These are phyloP conservation scores for Diutina sp. DNA, from an alignment of 1,139 yeast species.

Conservation along the genomic window DNA sequence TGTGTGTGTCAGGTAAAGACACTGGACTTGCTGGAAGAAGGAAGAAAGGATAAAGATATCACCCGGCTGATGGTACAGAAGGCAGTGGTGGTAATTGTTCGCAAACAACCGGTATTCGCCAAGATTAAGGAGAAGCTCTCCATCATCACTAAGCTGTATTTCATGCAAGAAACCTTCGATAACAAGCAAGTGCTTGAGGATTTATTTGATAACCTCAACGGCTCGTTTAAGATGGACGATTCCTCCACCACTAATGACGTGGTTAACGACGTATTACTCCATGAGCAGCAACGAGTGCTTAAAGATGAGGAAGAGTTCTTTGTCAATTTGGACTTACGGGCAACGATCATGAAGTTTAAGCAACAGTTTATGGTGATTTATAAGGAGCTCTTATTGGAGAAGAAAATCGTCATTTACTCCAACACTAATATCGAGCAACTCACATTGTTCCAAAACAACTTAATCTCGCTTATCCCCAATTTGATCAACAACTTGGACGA, in stretches of 20 bases:
- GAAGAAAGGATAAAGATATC: constrained; percentile 46
- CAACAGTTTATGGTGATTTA: constrained; percentile 53
- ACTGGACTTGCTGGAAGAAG: constrained; percentile 36
- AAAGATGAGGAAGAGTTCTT: constrained; percentile 36
- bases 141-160: constrained; percentile 78
- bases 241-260: constrained; percentile 8
- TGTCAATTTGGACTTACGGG: constrained; percentile 64
- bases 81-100: constrained; percentile 75
- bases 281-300: constrained; percentile 6
- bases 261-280: neutral
- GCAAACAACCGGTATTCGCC: constrained; percentile 70
- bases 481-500: constrained; percentile 60
- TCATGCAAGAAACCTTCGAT: constrained; percentile 64
- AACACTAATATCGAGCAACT: constrained; percentile 63
- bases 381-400: constrained; percentile 70
- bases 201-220: constrained; percentile 58
- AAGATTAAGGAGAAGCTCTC: constrained; percentile 84
- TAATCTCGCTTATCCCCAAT: constrained; percentile 66
- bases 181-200: constrained; percentile 59
- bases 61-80: constrained; percentile 89
- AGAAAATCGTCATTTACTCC: constrained; percentile 58
- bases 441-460: constrained; percentile 65
- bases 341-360: constrained; percentile 47
- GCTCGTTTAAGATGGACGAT: constrained; percentile 16
- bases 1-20: constrained; percentile 78